Conservation (phyloP, 768 basidiomycete species). For the Lactarius sanguifluus region DNA sequence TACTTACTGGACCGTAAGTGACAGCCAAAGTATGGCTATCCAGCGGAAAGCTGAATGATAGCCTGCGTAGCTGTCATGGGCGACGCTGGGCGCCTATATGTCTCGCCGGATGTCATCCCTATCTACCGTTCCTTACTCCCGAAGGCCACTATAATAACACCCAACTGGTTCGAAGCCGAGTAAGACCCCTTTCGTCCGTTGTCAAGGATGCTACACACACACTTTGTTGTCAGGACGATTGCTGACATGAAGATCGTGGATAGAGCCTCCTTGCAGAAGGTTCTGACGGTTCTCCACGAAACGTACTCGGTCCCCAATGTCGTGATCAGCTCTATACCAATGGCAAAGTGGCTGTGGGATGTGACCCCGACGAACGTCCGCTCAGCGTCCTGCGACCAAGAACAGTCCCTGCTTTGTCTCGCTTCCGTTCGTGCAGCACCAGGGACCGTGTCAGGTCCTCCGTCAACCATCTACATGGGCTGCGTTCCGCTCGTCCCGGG, state of each 20-base stretch:
- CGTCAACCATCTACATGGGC: constrained; percentile 61
- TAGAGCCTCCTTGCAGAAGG: constrained; percentile 60
- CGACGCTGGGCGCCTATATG: constrained; percentile 87
- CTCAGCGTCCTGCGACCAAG: constrained; percentile 32
- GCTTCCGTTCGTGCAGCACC: constrained; percentile 53
- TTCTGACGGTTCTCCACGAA: constrained; percentile 74
- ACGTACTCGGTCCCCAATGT: constrained; percentile 77
- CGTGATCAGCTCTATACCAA: constrained; percentile 87
- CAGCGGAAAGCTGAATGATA: neutral
- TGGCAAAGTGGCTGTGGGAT: constrained; percentile 58
- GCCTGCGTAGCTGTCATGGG: constrained; percentile 80
- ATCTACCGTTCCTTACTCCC: constrained; percentile 78
- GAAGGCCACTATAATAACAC: constrained; percentile 92
- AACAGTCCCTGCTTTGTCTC: constrained; percentile 71
- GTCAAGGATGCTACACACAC: constrained; percentile 2
- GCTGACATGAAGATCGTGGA: constrained; percentile 72
- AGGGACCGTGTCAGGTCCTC: constrained; percentile 24
- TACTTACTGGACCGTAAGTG: constrained; percentile 91
- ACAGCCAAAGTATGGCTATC: neutral
- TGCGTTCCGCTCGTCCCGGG: constrained; percentile 78
- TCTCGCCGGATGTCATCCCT: constrained; percentile 82
- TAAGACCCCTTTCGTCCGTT: constrained; percentile 41
- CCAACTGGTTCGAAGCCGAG: constrained; percentile 99
- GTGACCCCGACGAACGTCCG: constrained; percentile 50
- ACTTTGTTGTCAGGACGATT: constrained; percentile 53